These are phyloP conservation scores for Malus fusca DNA, from an alignment of 306 rosid species.

Conservation along the genomic window DNA sequence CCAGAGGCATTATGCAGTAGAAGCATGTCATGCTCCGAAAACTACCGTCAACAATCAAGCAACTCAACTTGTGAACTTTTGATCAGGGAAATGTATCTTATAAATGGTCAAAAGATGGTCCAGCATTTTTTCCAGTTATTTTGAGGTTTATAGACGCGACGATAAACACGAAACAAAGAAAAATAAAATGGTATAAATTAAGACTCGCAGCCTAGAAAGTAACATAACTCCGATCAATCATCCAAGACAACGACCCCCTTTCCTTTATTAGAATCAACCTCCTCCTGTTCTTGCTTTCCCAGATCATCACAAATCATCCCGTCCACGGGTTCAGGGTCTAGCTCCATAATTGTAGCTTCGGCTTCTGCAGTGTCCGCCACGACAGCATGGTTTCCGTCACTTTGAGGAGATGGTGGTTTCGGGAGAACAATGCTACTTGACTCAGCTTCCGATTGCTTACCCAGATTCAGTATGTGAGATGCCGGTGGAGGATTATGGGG, in stretches of 20 bases:
- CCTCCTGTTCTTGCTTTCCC: not conserved
- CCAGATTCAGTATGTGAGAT: not conserved
- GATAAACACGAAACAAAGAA: not conserved
- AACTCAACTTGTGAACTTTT: not conserved
- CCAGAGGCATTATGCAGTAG: too few relatives aligned
- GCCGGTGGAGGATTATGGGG: slow-evolving; percentile 21
- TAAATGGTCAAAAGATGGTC: not conserved
- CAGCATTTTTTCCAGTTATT: not conserved
- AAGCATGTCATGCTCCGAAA: too few relatives aligned
- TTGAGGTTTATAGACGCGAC: not conserved
- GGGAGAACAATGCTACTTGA: slow-evolving; percentile 8
- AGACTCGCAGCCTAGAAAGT: not conserved
- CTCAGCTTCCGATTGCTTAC: slow-evolving; percentile 17
- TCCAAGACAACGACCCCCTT: slow-evolving; percentile 35
- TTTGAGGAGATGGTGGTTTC: slow-evolving; percentile 28
- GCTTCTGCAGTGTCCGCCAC: slow-evolving; percentile 22
- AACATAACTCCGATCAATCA: slow-evolving; percentile 20
- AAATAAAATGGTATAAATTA: not conserved
- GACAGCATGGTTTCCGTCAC: slow-evolving; percentile 23
- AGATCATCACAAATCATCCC: not conserved
- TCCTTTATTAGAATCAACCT: not conserved
- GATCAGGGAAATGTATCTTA: not conserved
- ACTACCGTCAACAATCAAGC: too few relatives aligned
- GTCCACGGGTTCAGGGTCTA: slow-evolving; percentile 17
- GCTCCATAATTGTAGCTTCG: slow-evolving; percentile 10